These are phyloP conservation scores for Colletotrichum phormii DNA, from an alignment of 2,329 filamentous ascomycete species.

Conservation along the genomic window DNA sequence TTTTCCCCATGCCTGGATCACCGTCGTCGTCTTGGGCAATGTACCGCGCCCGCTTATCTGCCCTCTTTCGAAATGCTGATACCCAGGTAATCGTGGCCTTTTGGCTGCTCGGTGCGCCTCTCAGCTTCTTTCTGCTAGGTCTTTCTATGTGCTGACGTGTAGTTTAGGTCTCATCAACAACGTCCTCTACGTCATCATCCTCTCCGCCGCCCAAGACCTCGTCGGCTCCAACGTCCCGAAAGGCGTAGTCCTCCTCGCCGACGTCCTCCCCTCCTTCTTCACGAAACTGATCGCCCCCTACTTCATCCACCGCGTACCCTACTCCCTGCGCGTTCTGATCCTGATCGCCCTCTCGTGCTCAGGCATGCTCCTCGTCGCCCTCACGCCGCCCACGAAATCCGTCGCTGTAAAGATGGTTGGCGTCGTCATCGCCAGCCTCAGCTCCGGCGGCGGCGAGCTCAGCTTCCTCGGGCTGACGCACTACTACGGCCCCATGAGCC, in stretches of 20 bases:
- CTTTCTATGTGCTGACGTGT: slow-evolving; percentile 11
- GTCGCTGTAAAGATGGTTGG: slow-evolving; percentile 83
- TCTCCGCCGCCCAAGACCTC: slow-evolving; percentile 94
- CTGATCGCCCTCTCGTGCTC: slow-evolving; percentile 81
- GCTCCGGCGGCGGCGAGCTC: slow-evolving; percentile 88
- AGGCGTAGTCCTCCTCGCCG: slow-evolving; percentile 90
- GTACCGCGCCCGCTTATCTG: slow-evolving; percentile 74
- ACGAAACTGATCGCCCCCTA: slow-evolving; percentile 92
- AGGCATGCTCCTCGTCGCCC: slow-evolving; percentile 90
- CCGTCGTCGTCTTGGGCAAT: slow-evolving; percentile 77
- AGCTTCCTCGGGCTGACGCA: slow-evolving; percentile 93
- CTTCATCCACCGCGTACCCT: slow-evolving; percentile 90
- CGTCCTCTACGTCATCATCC: slow-evolving; percentile 96
- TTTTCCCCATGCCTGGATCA: slow-evolving; percentile 69
- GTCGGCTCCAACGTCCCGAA: slow-evolving; percentile 93
- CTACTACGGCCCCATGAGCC: slow-evolving; percentile 87
- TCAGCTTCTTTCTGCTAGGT: not conserved
- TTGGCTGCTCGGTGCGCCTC: slow-evolving; percentile 84
- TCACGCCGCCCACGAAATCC: slow-evolving; percentile 75
- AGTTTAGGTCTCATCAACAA: slow-evolving; percentile 88
- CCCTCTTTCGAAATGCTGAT: slow-evolving; percentile 75
- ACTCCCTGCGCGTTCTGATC: slow-evolving; percentile 77
- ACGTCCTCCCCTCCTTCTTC: slow-evolving; percentile 89
- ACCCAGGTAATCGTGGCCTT: slow-evolving; percentile 82
- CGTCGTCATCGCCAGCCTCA: slow-evolving; percentile 85